phyloP scores from a whole-genome alignment of 768 basidiomycete genomes.

The Lentinula raphanica region DNA sequence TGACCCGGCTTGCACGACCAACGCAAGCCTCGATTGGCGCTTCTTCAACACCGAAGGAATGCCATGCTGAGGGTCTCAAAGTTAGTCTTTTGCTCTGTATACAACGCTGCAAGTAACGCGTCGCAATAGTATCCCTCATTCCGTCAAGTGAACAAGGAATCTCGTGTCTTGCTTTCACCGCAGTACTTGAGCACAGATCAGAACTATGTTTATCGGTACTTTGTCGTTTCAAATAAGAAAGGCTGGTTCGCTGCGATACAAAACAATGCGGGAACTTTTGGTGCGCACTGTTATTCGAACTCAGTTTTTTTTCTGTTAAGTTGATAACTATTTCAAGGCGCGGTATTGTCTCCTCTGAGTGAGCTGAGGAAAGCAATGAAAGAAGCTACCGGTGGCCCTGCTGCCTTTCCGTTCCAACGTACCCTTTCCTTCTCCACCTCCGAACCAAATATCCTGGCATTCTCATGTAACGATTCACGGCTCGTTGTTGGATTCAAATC shows the following conservation, averaged over 20 bases:
- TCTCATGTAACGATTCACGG: constrained; percentile 56
- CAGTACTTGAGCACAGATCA: constrained; percentile 38
- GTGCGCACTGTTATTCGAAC: constrained; percentile 22
- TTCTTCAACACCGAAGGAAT: constrained; percentile 32
- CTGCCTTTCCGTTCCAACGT: constrained; percentile 47
- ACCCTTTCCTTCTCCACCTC: constrained; percentile 37
- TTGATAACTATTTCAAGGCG: constrained; percentile 35
- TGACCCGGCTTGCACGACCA: constrained; percentile 34
- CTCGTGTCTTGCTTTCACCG: constrained; percentile 59
- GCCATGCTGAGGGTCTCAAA: constrained; percentile 40
- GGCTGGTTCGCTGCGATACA: constrained; percentile 70
- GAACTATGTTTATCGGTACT: constrained; percentile 42
- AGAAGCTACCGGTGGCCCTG: constrained; percentile 33
- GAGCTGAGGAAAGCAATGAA: constrained; percentile 54
- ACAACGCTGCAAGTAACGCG: background rate
- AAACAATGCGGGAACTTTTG: constrained; percentile 27
- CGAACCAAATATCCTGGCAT: constrained; percentile 48
- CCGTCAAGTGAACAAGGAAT: constrained; percentile 53
- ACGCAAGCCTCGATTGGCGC: constrained; percentile 31
- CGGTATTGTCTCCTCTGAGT: constrained; percentile 55
- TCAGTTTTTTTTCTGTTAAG: constrained; percentile 1
- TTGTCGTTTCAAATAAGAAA: constrained; percentile 53
- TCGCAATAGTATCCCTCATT: constrained; percentile 40
- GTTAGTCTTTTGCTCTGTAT: constrained; percentile 22
- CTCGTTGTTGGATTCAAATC: constrained; percentile 54